Conservation (phyloP, 2,329 filamentous ascomycete species). For the Penicillium crustosum region DNA sequence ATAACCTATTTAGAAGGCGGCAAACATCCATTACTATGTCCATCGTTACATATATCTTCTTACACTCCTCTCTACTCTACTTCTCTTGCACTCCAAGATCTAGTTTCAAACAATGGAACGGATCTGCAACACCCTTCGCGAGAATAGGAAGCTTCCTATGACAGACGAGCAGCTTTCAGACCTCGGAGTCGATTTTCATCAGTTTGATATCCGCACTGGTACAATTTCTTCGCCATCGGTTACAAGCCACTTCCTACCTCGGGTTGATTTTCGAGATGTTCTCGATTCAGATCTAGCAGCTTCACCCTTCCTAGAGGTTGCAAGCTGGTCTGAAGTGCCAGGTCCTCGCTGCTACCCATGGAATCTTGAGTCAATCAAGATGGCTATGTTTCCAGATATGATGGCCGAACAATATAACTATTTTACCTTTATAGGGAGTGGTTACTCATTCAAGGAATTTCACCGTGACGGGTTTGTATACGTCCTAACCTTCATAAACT, state of each 20-base stretch:
- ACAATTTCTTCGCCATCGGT: slow-evolving; percentile 1
- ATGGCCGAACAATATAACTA: slow-evolving; percentile 1
- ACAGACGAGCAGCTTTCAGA: slow-evolving; percentile 2
- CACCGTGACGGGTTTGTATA: neutral
- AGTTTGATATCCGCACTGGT: slow-evolving; percentile 1
- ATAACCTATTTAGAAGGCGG: too few relatives aligned
- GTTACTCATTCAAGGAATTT: neutral
- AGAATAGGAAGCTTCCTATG: slow-evolving; percentile 2
- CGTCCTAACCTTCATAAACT: neutral
- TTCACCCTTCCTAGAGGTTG: neutral
- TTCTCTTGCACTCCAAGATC: too few relatives aligned
- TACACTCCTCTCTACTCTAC: too few relatives aligned
- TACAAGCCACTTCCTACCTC: neutral
- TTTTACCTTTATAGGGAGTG: neutral
- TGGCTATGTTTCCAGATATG: slow-evolving; percentile 1
- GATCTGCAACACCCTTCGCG: neutral
- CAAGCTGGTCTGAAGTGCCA: neutral
- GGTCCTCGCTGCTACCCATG: neutral
- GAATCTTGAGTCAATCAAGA: neutral
- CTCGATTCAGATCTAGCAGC: slow-evolving; percentile 2
- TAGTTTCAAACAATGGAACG: neutral
- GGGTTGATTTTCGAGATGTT: slow-evolving; percentile 1
- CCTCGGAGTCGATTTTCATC: slow-evolving; percentile 2
- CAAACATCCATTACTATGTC: too few relatives aligned
- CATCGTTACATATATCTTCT: too few relatives aligned